Evolutionary conservation across 768 basidiomycete species (phyloP), one percentile per base, ranked within the genome.

Genomic region (Cubamyces lactineus): DNA sequence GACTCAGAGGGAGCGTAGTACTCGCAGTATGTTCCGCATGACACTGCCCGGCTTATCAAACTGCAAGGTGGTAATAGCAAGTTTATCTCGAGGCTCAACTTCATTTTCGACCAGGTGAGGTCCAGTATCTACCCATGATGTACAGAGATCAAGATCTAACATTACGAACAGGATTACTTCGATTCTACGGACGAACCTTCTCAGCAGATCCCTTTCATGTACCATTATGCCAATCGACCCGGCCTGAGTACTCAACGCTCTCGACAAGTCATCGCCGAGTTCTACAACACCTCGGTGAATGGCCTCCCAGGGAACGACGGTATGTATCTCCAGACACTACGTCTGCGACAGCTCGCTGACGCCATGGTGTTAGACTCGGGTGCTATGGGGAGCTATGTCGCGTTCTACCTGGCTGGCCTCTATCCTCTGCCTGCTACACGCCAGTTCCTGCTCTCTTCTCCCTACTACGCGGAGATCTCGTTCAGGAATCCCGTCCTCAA

Each of bases 231-330:
- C 1, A 81, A 86, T 67, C 74, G 76, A 1, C 86, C 86, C 0
- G 85, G 84, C 2, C 69, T 82, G 17, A 87, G 84, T 68, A 85
- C 84, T 3, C 82, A 83, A 64, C 73, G 81, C 17, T 80, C 84
- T 34, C 73, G 86, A 26, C 80, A 84, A 68, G 77, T 82, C 19
- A 82, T 87, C 54, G 77, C 83, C 2, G 70, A 80, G 59, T 82
- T 75, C 68, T 87, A 82, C 77, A 86, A 86, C 64, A 84, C 82
- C 0, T 80, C 84, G 13, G 74, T 73, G 15, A 79, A 78, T 53
- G 86, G 86, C 0, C 73, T 88, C 1, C 86, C 86, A 11, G 86
- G 86, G 21, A 88, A 88, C 65, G 86, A 88, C 66, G 86, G 85
- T 85, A 59, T 3, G 38, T 54, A 19, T 23, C 52, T 19, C 9